phyloP scores from a whole-genome alignment of 805 yeast species.

The Sugiyamaella valdiviana region DNA sequence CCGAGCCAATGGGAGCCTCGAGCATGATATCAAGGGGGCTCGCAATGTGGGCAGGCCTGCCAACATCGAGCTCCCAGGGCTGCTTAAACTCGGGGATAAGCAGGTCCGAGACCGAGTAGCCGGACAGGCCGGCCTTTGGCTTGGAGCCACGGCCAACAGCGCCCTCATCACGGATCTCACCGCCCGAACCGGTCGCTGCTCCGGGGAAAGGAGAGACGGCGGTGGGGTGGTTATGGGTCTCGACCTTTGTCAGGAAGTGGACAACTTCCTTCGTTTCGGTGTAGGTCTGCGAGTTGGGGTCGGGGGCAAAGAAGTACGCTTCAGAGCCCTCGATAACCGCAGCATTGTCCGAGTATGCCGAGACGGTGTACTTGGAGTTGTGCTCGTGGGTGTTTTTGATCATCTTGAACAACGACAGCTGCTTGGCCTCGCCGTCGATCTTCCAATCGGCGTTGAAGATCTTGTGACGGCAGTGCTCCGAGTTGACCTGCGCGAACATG shows the following conservation, averaged over 20 bases:
- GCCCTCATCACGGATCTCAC: conserved; percentile 99
- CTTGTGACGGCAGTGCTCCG: conserved; percentile 99
- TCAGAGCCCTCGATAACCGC: conserved; percentile 86
- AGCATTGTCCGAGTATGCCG: conserved; percentile 96
- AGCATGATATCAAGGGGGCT: conserved; percentile 90
- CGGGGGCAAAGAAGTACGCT: conserved; percentile 75
- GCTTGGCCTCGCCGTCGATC: conserved; percentile 74
- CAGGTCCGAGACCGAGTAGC: conserved; percentile 87
- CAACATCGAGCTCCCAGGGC: conserved; percentile 93
- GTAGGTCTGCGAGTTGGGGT: conserved; percentile 67
- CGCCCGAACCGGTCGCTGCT: conserved; percentile 99
- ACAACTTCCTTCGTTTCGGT: conserved; percentile 66
- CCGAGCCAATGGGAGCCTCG: conserved; percentile 96
- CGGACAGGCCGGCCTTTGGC: conserved; percentile 92
- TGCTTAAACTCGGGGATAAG: conserved; percentile 76
- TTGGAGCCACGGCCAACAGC: conserved; percentile 99
- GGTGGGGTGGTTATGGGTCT: conserved; percentile 98
- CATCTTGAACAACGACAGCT: conserved; percentile 81
- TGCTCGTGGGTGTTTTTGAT: conserved; percentile 85
- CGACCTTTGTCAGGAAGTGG: conserved; percentile 89
- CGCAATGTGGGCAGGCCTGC: conserved; percentile 90
- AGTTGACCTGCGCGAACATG: conserved; percentile 99
- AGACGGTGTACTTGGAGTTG: conserved; percentile 74
- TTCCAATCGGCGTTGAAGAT: conserved; percentile 98
- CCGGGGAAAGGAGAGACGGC: conserved; percentile 99